Evolutionary conservation across 1,284 basidiomycete genomes (phyloP).

Genomic region (Puccinia novopanici): DNA sequence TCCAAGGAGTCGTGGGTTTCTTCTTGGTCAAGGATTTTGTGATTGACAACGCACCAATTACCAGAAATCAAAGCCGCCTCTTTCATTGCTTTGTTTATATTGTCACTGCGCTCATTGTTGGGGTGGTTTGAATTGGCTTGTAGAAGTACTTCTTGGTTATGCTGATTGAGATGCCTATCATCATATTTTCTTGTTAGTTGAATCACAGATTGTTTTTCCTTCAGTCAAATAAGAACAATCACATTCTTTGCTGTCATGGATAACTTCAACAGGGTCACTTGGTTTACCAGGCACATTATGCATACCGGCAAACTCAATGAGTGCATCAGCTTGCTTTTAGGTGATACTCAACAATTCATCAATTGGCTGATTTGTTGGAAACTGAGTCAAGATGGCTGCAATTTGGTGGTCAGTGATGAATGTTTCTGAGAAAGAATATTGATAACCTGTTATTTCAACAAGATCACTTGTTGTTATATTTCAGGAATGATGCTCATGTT

Average conservation of each 20-base stretch:
- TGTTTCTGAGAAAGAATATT: background rate
- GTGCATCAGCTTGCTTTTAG: background rate
- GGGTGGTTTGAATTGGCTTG: too few species aligned
- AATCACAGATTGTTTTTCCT: too few species aligned
- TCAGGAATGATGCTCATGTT: background rate
- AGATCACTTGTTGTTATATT: background rate
- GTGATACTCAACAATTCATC: background rate
- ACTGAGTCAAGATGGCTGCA: background rate
- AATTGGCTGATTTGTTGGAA: background rate
- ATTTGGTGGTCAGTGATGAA: background rate
- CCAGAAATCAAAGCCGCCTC: too few species aligned
- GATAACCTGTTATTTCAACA: background rate
- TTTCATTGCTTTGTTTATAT: too few species aligned
- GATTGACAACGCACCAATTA: too few species aligned
- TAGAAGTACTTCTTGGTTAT: background rate
- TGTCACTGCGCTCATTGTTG: too few species aligned
- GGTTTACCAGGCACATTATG: background rate
- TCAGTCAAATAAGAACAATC: background rate
- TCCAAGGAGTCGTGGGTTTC: too few species aligned
- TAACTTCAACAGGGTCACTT: background rate
- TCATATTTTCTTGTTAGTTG: too few species aligned
- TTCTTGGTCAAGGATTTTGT: too few species aligned
- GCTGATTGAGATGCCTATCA: background rate
- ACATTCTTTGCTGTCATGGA: background rate
- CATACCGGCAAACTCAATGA: background rate